A percentile compares a stretch with the other conserved stretches of the same genome.
Evolutionary conservation across 2,329 filamentous ascomycete genomes (phyloP).

Genomic region (Fonsecaea nubica): DNA sequence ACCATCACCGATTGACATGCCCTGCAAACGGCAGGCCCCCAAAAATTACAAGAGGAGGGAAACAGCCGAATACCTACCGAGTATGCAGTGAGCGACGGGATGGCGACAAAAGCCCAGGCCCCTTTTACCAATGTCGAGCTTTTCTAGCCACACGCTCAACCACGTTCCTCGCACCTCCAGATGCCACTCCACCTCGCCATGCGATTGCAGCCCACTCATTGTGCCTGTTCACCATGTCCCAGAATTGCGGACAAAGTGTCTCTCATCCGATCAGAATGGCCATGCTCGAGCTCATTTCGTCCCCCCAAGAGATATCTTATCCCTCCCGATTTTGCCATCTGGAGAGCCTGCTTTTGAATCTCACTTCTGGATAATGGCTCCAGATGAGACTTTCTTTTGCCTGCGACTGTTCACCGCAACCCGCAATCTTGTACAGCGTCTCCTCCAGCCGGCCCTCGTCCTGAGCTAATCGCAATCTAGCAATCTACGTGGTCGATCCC

Average conservation of each 20-base stretch:
- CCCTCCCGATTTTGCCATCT: conserved; percentile 13
- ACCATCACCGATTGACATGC: background rate
- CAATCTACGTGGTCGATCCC: conserved; percentile 4
- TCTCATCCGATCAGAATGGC: conserved; percentile 11
- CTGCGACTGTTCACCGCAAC: conserved; percentile 17
- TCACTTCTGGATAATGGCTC: conserved; percentile 24
- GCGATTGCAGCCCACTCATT: conserved; percentile 9
- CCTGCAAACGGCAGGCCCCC: background rate
- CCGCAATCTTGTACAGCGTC: conserved; percentile 1
- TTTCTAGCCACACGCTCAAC: conserved; percentile 21
- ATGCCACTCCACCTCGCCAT: conserved; percentile 9
- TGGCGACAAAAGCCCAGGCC: background rate
- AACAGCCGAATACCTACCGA: background rate
- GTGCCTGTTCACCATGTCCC: conserved; percentile 5
- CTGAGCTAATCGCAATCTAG: conserved; percentile 17
- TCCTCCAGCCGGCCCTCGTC: conserved; percentile 5
- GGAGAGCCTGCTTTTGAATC: conserved; percentile 4
- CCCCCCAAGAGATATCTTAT: conserved; percentile 16
- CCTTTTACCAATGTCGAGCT: conserved; percentile 8
- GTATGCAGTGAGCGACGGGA: background rate
- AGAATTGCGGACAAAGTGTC: conserved; percentile 11
- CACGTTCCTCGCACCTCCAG: conserved; percentile 21
- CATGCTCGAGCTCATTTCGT: conserved; percentile 4
- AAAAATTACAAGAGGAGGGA: background rate
- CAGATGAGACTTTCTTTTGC: conserved; percentile 23